These are phyloP conservation scores for Ophiocordyceps polyrhachis-furcata DNA, from an alignment of 2,329 filamentous ascomycete species.

Conservation along the genomic window DNA sequence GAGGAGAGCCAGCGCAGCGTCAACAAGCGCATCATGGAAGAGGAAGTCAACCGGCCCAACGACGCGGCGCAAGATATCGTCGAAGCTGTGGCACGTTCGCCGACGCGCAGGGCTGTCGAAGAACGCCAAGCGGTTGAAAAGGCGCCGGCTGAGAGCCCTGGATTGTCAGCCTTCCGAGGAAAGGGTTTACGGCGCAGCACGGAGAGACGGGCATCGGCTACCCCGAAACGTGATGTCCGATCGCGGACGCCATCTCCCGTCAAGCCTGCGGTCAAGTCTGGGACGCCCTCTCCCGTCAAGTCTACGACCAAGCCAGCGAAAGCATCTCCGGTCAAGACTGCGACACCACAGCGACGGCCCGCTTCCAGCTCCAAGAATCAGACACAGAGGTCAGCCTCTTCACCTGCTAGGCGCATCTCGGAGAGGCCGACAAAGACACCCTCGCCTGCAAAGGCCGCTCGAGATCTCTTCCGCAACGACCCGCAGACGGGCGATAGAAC, in stretches of 20 bases:
- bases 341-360: conserved; percentile 1
- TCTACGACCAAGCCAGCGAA: neutral
- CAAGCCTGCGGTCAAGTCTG: conserved; percentile 1
- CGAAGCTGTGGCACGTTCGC: conserved; percentile 7
- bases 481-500: conserved; percentile 35
- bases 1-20: conserved; percentile 14
- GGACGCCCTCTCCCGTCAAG: neutral
- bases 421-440: conserved; percentile 4
- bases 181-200: conserved; percentile 30
- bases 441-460: conserved; percentile 6
- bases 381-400: neutral
- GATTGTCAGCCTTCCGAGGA: conserved; percentile 31
- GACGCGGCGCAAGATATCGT: conserved; percentile 19
- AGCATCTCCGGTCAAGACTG: neutral
- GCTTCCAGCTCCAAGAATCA: neutral
- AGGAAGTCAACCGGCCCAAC: conserved; percentile 33
- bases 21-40: conserved; percentile 39
- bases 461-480: conserved; percentile 33
- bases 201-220: conserved; percentile 12
- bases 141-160: conserved; percentile 30
- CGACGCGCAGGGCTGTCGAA: conserved; percentile 4
- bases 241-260: conserved; percentile 4
- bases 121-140: conserved; percentile 13
- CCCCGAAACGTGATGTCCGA: conserved; percentile 2
- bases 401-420: conserved; percentile 3